Base-by-base conservation (phyloP, 768 basidiomycete species). In the Russula virescens region DNA sequence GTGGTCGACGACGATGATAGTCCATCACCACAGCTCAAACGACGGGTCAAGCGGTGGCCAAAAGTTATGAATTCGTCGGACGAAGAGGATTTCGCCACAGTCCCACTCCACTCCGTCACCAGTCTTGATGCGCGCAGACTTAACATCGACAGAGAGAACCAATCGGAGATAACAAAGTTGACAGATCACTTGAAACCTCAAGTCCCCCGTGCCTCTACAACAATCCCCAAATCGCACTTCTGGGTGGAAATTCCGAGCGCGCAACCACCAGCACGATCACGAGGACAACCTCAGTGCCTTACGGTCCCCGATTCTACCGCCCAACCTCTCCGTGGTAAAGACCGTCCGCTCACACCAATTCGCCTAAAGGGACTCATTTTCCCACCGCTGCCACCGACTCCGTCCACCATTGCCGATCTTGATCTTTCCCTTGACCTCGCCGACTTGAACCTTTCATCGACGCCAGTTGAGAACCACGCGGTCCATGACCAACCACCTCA, bases 321-420 rank as follows among this genome's bases (percentile, higher is more conserved):
- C 21, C 53, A 25, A 45, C 64, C 49, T 28, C 46, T 60, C 23
- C 66, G 62, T 2, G 66, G 75, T 28, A 85, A 80, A 66, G 69
- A 78, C n/a, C 83, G 87, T 26, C 83, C 79, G 65, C 79, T 89
- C 34, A 91, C 89, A 4, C 89, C 89, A 10, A 87, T 89, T 58
- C 80, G 82, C 19, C 75, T 77, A 40, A 71, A 74, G 18, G 77
- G 77, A 38, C 63, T 71, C 8, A 3, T 55, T 45, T 74, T 74
- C 52, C 75, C 75, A 8, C 78, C 76, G 48, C 76, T 75, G 45
- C 83, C 76, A 18, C 79, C 76, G 2, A 80, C 79, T 13, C 82
- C 84, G 14, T 82, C 83, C 7, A 83, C 85, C 5, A 82, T 83
- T 2, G 79, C 80, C 16, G 79, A 83, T 0, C 72, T 82, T 51